Base-by-base conservation (phyloP, 2,329 filamentous ascomycete species). In the Apiospora marii region DNA sequence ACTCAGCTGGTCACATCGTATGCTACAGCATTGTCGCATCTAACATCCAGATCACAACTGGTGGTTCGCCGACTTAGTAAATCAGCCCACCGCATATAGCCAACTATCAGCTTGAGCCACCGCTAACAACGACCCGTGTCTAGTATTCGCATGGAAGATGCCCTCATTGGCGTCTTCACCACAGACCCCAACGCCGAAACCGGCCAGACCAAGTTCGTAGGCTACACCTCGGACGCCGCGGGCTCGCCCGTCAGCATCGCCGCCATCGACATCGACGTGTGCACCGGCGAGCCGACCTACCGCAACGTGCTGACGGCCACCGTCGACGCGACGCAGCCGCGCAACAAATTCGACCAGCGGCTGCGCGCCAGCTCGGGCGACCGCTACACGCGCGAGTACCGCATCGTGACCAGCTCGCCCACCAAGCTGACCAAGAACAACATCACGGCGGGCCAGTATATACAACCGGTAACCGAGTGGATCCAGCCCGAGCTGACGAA, bases 141-240 rank as follows among this genome's bases (percentile, higher is more conserved):
- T 12, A 85, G 83, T 74, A 81, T 85, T 37, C 80, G 82, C 19
- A 78, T 85, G 30, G 84, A 85, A 72, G 84, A 85, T 70, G 81
- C 82, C 8, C 79, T 84, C 44, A 80, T 85, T 61, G 83, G 83
- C 16, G 79, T 85, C 30, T 79, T 80, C 41, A 81, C 83, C 16
- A 76, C 73, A 2, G 77, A 79, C n/a, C 72, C 75, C 22, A 79
- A 78, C 46, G 79, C 82, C 1, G 83, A 85, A 72, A 72, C 82
- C 27, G 83, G 82, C 3, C 79, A 83, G 68, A 78, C 75, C 1
- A 76, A 74, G 27, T 61, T 61, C 53, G 53, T 61, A 8, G 53
- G 53, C 16, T 61, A 61, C 53, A 80, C 82, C 7, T 84, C 83
- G 1, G 82, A 83, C 67, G 53, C 70, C 53, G 80, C 80, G 19